Evolutionary conservation across 805 yeast species (phyloP).

Genomic region (Wickerhamiella sergipiensis): DNA sequence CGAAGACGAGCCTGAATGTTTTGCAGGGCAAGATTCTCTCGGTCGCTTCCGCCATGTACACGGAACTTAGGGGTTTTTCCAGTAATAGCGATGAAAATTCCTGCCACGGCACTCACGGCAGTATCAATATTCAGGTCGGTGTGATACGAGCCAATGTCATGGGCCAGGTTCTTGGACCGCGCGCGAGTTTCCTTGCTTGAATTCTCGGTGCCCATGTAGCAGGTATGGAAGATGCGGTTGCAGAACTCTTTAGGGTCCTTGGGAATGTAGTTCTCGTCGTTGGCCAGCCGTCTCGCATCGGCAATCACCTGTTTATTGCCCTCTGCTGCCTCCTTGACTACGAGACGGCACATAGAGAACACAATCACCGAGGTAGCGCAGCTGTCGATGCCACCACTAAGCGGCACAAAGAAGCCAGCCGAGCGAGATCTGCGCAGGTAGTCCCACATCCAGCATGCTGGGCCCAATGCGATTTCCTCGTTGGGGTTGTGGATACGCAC

Average conservation of each 20-base stretch:
- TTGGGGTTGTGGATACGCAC: conserved; percentile 68
- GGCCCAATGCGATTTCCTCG: conserved; percentile 95
- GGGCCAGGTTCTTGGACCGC: conserved; percentile 68
- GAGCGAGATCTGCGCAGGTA: conserved; percentile 81
- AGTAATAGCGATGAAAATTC: conserved; percentile 75
- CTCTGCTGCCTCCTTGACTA: conserved; percentile 49
- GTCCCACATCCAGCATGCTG: conserved; percentile 99
- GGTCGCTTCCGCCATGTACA: conserved; percentile 83
- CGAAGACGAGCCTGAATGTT: conserved; percentile 92
- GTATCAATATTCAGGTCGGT: conserved; percentile 85
- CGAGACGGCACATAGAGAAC: conserved; percentile 84
- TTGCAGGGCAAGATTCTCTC: conserved; percentile 88
- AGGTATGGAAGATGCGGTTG: conserved; percentile 63
- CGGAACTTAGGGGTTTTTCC: conserved; percentile 82
- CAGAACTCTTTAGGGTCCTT: conserved; percentile 64
- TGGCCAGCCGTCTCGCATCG: conserved; percentile 60
- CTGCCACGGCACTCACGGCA: conserved; percentile 58
- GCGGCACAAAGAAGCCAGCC: conserved; percentile 83
- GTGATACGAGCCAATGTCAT: conserved; percentile 74
- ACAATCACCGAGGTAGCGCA: conserved; percentile 96
- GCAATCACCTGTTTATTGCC: conserved; percentile 63
- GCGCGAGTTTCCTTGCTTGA: conserved; percentile 76
- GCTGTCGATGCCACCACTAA: conserved; percentile 95
- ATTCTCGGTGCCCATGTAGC: conserved; percentile 92
- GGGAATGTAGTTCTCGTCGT: conserved; percentile 49